These are phyloP conservation scores for Hirschfeldia incana DNA, from an alignment of 345 rosid species.

Conservation along the genomic window DNA sequence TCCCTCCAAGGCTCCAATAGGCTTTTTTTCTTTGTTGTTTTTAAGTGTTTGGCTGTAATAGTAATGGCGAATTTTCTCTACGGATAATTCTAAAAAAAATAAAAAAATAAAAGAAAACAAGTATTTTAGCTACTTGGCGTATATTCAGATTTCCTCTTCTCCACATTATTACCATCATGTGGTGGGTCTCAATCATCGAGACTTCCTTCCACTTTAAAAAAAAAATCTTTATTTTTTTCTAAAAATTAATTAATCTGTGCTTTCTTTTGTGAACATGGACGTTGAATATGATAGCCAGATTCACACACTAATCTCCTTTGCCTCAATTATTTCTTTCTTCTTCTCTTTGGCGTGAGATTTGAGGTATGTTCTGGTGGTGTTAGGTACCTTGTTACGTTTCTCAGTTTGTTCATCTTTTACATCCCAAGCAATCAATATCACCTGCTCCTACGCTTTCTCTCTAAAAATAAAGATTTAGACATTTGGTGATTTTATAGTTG, in stretches of 20 bases:
- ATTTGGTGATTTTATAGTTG: slow-evolving; percentile 19
- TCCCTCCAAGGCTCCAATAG: background rate
- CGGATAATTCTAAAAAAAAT: background rate
- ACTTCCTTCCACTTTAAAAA: slow-evolving; percentile 28
- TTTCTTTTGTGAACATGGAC: slow-evolving; percentile 38
- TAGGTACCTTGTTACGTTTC: slow-evolving; percentile 40
- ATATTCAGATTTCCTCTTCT: background rate
- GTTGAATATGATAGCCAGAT: slow-evolving; percentile 40
- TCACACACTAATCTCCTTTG: slow-evolving; percentile 26
- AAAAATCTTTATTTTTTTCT: background rate
- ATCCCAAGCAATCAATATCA: slow-evolving; percentile 38
- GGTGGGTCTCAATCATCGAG: slow-evolving; percentile 47
- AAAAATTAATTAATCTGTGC: slow-evolving; percentile 26
- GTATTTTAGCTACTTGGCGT: slow-evolving; percentile 25
- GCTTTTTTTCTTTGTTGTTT: slow-evolving; percentile 24
- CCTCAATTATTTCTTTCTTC: slow-evolving; percentile 35
- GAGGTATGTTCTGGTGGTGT: slow-evolving; percentile 36
- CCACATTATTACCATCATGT: slow-evolving; percentile 36
- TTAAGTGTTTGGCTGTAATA: slow-evolving; percentile 33
- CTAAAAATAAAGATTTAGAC: background rate
- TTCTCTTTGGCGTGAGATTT: slow-evolving; percentile 50
- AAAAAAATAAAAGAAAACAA: background rate
- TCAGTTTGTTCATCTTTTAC: slow-evolving; percentile 37
- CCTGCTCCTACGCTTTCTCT: slow-evolving; percentile 14
- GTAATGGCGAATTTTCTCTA: slow-evolving; percentile 27